phyloP scores from a whole-genome alignment of 75 land plant species.

The Isoetes taiwanensis region DNA sequence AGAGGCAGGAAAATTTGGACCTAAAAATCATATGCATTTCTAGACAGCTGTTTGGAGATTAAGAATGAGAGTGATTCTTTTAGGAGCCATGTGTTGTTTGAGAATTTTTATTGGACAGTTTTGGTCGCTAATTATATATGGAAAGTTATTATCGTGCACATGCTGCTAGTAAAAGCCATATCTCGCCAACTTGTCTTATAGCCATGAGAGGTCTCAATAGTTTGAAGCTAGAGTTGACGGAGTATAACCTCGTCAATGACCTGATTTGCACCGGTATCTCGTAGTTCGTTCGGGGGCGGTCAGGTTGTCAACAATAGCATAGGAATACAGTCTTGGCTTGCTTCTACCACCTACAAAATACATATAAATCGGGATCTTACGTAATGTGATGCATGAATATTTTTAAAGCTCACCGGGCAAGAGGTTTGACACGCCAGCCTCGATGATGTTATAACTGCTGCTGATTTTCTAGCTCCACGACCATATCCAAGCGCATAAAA shows the following conservation, averaged over 20 bases:
- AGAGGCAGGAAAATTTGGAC: no score
- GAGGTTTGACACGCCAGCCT: slow-evolving; percentile 93
- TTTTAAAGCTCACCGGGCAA: slow-evolving; percentile 71
- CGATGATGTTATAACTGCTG: slow-evolving; percentile 86
- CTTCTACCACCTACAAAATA: slow-evolving; percentile 80
- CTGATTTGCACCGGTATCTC: slow-evolving; percentile 83
- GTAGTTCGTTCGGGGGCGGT: slow-evolving; percentile 90
- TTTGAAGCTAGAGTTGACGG: no score
- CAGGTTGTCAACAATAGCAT: slow-evolving; percentile 75
- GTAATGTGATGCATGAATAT: no score
- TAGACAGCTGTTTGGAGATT: not conserved
- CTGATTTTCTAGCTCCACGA: slow-evolving; percentile 68
- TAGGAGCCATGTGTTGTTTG: not conserved
- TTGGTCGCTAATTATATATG: no score
- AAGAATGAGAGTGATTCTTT: not conserved
- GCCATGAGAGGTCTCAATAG: no score
- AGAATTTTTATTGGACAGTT: no score
- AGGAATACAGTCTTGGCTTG: slow-evolving; percentile 80
- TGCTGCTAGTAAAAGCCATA: no score
- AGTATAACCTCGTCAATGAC: slow-evolving; percentile 91
- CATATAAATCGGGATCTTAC: no score
- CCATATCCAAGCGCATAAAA: slow-evolving; percentile 95
- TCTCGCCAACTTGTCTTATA: no score
- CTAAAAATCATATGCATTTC: no score
- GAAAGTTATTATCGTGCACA: no score